These are phyloP conservation scores for Phytophthora syringae DNA, from an alignment of 352 stramenopile species.

Conservation along the genomic window DNA sequence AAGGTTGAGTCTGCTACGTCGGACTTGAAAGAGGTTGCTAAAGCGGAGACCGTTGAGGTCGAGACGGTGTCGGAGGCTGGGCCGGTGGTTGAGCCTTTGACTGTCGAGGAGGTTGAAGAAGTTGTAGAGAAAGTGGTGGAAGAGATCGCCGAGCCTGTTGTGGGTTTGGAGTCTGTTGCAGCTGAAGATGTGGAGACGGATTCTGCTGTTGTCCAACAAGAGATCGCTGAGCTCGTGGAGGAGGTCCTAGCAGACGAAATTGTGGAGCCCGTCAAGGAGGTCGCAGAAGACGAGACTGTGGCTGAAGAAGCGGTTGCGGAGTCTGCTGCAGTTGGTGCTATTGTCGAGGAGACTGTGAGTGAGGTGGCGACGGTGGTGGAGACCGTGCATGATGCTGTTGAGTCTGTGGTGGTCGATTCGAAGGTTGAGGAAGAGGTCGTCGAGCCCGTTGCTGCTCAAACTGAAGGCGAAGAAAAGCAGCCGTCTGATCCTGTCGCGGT, in stretches of 20 bases:
- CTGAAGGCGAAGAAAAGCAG: slow-evolving; percentile 3
- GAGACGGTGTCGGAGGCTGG: not conserved
- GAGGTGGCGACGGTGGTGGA: not conserved
- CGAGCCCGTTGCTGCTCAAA: not conserved
- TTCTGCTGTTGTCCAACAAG: not conserved
- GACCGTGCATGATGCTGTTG: slow-evolving; percentile 16
- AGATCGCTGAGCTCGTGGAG: not conserved
- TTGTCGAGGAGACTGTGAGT: not conserved
- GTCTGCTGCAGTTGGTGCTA: not conserved
- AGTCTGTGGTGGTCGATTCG: slow-evolving; percentile 1
- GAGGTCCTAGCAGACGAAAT: no score
- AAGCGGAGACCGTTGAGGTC: not conserved
- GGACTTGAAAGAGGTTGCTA: not conserved
- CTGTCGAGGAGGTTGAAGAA: not conserved
- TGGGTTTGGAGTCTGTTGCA: no score
- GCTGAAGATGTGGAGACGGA: no score
- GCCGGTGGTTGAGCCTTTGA: no score
- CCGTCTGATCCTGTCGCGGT: not conserved
- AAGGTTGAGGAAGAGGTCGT: not conserved
- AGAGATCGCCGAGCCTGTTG: no score
- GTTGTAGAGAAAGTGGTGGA: not conserved
- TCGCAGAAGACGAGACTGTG: not conserved
- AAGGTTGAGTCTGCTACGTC: no score
- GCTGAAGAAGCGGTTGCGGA: not conserved
- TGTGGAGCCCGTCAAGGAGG: not conserved